Base-by-base conservation (phyloP, 306 rosid genomes). In the Dicorynia guianensis region DNA sequence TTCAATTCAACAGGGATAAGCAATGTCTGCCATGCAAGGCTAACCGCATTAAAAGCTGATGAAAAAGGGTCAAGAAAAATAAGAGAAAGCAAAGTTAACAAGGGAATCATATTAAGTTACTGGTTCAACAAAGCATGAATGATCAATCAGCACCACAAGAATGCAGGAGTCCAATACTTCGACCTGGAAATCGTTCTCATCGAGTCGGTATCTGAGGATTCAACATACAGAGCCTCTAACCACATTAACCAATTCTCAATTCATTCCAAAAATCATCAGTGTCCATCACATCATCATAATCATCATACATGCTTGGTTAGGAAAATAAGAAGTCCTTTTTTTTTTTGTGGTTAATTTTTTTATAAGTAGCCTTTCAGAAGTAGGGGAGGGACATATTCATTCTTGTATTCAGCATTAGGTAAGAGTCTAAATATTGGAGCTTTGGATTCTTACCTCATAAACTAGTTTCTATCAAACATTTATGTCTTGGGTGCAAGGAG, bases 361-460 rank as follows among this genome's bases (percentile, higher is more conserved):
- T 25, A 2, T 25, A 25, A 2, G 30, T 25, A 25, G 30, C 66
- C 55, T 71, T 72, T 79, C 85, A 85, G 87, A 20, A 78, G 77
- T 86, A 85, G 90, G 76, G 39, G 75, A 80, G 62, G 67, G 78
- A 75, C 84, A 82, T 65, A 83, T 78, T 85, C 79, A 87, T 87
- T 83, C 75, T 76, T 70, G 89, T 74, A 81, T 77, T 79, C 39
- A 80, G 84, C 82, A 82, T 80, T 42, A 70, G 89, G 89, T 59
- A 67, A 25, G 85, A 69, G 63, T 55, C 81, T 47, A 64, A 71
- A 76, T 55, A 69, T 79, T 80, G 89, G 48, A 35, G 89, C 85
- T 78, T 89, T 81, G 88, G 94, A 85, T 89, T 87, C 94, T 25
- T 74, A 56, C 83, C 84, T 76, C 63, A 10, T 55, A 61, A 19